Percentiles rank a stretch among this genome's conserved stretches.
Evolutionary conservation across 345 rosid genomes (phyloP).

Genomic region (Sonneratia alba): DNA sequence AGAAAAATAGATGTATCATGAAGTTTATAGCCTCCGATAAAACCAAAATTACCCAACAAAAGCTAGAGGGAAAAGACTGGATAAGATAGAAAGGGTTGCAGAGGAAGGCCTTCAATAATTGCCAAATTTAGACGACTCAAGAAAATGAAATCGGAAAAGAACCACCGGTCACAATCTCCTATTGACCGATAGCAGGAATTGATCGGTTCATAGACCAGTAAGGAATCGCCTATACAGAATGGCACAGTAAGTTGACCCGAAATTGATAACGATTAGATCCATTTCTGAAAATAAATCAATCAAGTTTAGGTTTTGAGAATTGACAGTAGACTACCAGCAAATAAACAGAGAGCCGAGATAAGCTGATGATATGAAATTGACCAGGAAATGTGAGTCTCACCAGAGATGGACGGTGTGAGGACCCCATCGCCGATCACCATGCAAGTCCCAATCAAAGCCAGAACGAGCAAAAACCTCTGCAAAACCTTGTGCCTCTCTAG

Average conservation of each 20-base stretch:
- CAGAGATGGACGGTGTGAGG: conserved; percentile 9
- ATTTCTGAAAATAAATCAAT: background rate
- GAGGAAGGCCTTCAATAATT: background rate
- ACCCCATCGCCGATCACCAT: conserved; percentile 15
- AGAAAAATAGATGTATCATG: background rate
- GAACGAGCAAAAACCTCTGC: conserved; percentile 9
- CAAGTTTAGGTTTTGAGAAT: background rate
- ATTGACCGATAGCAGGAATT: background rate
- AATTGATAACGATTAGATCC: background rate
- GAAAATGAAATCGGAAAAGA: background rate
- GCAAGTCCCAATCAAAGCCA: conserved; percentile 10
- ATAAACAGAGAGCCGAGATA: background rate
- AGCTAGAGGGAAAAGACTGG: background rate
- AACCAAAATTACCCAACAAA: background rate
- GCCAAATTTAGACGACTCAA: background rate
- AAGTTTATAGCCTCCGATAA: background rate
- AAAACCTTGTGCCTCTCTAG: conserved; percentile 2
- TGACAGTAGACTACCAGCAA: background rate
- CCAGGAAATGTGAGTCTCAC: conserved; percentile 1
- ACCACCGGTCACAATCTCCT: background rate
- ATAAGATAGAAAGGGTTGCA: background rate
- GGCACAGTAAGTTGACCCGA: background rate
- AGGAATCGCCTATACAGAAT: background rate
- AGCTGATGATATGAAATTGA: background rate
- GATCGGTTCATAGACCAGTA: background rate